Evolutionary conservation across 2,329 filamentous ascomycete genomes (phyloP).

Genomic region (Sporothrix pseudoabietina): DNA sequence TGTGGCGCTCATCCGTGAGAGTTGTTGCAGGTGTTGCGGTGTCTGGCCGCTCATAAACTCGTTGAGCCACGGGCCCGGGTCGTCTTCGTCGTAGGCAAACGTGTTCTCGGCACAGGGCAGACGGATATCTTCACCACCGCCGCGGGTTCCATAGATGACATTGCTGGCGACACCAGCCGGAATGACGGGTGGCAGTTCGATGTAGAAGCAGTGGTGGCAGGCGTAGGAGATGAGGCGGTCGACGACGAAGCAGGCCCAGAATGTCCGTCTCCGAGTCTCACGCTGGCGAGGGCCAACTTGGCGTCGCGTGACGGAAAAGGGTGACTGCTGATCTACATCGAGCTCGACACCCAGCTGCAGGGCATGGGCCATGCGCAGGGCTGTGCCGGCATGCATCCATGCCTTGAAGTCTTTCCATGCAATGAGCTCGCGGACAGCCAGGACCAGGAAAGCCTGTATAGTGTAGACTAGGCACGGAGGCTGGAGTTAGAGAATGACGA

Average conservation of each 20-base stretch:
- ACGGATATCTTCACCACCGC: constrained; percentile 9
- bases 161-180: not conserved
- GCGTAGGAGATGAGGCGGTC: constrained; percentile 28
- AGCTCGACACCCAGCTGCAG: constrained; percentile 35
- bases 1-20: not conserved
- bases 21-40: not conserved
- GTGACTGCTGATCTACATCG: not conserved
- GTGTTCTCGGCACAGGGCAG: constrained; percentile 1
- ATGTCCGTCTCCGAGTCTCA: constrained; percentile 29
- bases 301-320: not conserved
- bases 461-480: not conserved
- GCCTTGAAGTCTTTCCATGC: constrained; percentile 23
- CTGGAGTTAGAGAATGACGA: not conserved
- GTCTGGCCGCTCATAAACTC: constrained; percentile 1
- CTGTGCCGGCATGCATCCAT: constrained; percentile 27
- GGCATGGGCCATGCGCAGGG: constrained; percentile 37
- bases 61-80: constrained; percentile 16
- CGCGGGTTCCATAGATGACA: constrained; percentile 5
- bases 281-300: constrained; percentile 25
- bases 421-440: constrained; percentile 7
- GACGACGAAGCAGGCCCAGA: constrained; percentile 30
- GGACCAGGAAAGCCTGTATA: constrained; percentile 8
- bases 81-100: constrained; percentile 10
- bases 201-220: constrained; percentile 21
- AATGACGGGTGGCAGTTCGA: not conserved